Base-by-base conservation (phyloP, 2,329 filamentous ascomycete species). In the Colletotrichum filicis region DNA sequence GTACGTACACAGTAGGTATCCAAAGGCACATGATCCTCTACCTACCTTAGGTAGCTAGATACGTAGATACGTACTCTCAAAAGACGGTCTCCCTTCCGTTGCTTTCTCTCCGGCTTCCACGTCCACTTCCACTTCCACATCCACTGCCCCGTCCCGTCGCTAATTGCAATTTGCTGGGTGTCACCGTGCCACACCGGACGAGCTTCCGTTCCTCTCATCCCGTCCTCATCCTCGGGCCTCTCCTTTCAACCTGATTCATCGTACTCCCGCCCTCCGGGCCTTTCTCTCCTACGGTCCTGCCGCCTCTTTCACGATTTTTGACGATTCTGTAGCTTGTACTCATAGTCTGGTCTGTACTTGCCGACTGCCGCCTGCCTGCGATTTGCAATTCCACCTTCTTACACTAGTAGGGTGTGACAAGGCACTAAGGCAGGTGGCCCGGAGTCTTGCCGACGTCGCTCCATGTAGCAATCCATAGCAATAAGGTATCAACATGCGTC, bases 391-490 rank as follows among this genome's bases (percentile, higher is more conserved):
- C 24, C 35, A 19, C 19, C 14, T 8, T n/a, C 19, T 24, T 28
- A 37, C 28, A n/a, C 65, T 53, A 49, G 55, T 46, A 52, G 32
- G 49, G 49, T 56, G 62, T 28, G 8, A 65, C 22, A 11, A 35
- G n/a, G 30, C 64, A 35, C 58, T 55, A 64, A 22, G 9, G 65
- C 30, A 16, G 37, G 65, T 58, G 65, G 61, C 35, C 35, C 68
- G 63, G 63, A 71, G n/a, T 52, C 24, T 72, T 63, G 53, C 69
- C 66, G 69, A 64, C 28, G 26, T 62, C 19, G 16, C 64, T 55
- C 49, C 62, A 56, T 56, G 16, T 65, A 24, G 49, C 32, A 35
- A 12, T 35, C 32, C 9, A 12, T 35, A 35, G 32, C 32, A 35
- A 35, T 35, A 35, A 32, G 30, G 32, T 5, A 30, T 8, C 0